Evolutionary conservation across 1,139 yeast species (phyloP), one percentile per base, ranked within the genome.

Genomic region (Zygosaccharomyces pseudobailii): DNA sequence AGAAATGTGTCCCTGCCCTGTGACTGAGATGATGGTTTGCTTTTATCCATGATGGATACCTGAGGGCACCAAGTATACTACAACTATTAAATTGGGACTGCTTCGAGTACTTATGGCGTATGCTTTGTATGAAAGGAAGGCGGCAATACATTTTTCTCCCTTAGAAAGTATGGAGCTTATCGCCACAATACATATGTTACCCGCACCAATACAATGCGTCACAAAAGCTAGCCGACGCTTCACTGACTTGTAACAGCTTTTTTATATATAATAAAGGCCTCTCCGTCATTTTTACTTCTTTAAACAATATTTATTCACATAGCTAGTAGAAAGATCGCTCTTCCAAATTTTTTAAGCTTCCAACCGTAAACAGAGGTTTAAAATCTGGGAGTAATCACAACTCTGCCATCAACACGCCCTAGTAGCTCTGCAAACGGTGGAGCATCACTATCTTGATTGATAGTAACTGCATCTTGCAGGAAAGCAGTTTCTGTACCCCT

Each of bases 401-500:
- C 54, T 53, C 68, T 68, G 8, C 69, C 70, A 23, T 75, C 72
- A 0, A 86, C 71, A 45, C 75, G 78, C 5, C 96, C 96, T 47
- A 87, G 63, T 21, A 83, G 71, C 47, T 73, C 71, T 7, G 83
- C 73, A 19, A 38, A 38, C 24, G 72, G 69, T 39, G 71, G 69
- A 27, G 71, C 74, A 20, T 72, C 73, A 35, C 74, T 73, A 17
- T 70, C 71, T 30, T 64, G 57, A 42, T 81, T 79, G 27, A 87
- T 58, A n/a, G 80, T 71, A 6, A 84, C 81, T 22, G 87, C 71
- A 55, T 87, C 92, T 63, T 89, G 96, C 40, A 85, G 67, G 57
- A 87, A 84, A n/a, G 78, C 75, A 9, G 85, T 70, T 9, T 81
- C 77, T 2, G 85, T 80, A n/a, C 96, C 96, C 59, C 79, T 76